Evolutionary conservation across 805 yeast genomes (phyloP).

Genomic region (Schwanniomyces yamadae): DNA sequence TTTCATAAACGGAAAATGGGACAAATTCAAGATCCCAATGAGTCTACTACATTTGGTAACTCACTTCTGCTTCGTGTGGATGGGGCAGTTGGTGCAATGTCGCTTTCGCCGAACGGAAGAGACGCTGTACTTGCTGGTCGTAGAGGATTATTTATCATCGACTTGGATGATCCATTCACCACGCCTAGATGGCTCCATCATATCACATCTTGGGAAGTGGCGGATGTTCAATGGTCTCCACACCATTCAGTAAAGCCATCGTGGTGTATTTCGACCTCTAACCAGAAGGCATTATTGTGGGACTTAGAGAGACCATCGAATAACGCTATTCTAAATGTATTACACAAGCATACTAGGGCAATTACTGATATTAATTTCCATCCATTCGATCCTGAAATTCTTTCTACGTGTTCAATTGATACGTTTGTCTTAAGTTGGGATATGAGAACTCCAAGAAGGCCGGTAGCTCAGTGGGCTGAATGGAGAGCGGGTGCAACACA

Average conservation of each 20-base stretch:
- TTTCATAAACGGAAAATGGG: constrained; percentile 6
- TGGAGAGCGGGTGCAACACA: constrained; percentile 95
- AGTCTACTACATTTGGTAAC: constrained; percentile 69
- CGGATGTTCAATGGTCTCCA: constrained; percentile 98
- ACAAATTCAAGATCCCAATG: constrained; percentile 22
- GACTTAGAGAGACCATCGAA: constrained; percentile 71
- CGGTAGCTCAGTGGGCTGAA: constrained; percentile 80
- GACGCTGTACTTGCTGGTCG: constrained; percentile 89
- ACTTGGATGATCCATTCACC: constrained; percentile 90
- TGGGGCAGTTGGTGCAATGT: constrained; percentile 89
- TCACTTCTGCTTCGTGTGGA: constrained; percentile 84
- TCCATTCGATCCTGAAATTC: constrained; percentile 76
- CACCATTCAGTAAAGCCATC: constrained; percentile 73
- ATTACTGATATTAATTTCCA: constrained; percentile 95
- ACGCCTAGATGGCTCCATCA: constrained; percentile 95
- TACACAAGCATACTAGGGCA: constrained; percentile 90
- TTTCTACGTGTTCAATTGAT: constrained; percentile 94
- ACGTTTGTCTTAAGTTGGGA: constrained; percentile 90
- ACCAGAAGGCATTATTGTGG: constrained; percentile 96
- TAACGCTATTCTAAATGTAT: constrained; percentile 77
- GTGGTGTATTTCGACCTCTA: constrained; percentile 92
- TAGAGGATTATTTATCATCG: constrained; percentile 84
- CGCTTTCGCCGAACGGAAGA: constrained; percentile 84
- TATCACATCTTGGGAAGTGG: constrained; percentile 95
- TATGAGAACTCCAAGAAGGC: constrained; percentile 72